Evolutionary conservation across 2,329 filamentous ascomycete species (phyloP).

Genomic region (Aspergillus thermomutatus): DNA sequence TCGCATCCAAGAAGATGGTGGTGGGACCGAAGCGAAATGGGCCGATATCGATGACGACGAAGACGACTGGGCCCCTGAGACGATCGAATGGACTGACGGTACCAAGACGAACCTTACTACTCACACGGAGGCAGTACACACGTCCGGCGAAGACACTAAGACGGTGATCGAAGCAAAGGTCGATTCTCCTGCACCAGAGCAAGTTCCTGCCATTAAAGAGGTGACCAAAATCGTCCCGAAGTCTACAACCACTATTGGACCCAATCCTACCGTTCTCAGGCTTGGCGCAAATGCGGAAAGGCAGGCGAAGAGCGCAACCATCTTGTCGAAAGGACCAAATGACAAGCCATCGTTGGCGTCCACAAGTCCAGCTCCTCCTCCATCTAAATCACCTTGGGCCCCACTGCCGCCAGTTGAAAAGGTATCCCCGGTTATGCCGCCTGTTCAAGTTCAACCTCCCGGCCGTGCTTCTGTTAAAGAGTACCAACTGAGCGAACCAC

Average conservation of each 20-base stretch:
- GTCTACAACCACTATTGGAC: constrained; percentile 44
- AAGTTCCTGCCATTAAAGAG: constrained; percentile 23
- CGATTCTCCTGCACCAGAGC: constrained; percentile 17
- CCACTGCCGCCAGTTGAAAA: constrained; percentile 80
- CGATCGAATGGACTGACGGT: constrained; percentile 67
- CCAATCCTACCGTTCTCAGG: constrained; percentile 49
- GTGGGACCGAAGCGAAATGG: constrained; percentile 63
- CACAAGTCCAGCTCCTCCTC: constrained; percentile 52
- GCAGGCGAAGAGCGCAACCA: constrained; percentile 42
- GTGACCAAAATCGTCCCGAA: constrained; percentile 30
- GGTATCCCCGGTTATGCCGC: constrained; percentile 64
- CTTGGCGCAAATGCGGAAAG: constrained; percentile 46
- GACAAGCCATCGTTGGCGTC: constrained; percentile 52
- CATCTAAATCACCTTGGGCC: constrained; percentile 90
- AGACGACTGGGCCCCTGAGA: constrained; percentile 66
- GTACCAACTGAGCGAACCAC: constrained; percentile 53
- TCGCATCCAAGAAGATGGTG: constrained; percentile 60
- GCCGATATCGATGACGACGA: constrained; percentile 68
- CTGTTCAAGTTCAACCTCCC: constrained; percentile 40
- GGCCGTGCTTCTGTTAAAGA: constrained; percentile 56
- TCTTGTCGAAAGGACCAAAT: constrained; percentile 48
- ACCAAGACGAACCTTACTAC: constrained; percentile 61
- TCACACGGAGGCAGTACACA: constrained; percentile 34
- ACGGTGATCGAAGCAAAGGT: constrained; percentile 20
- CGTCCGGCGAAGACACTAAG: constrained; percentile 16